A percentile compares a stretch with the other conserved stretches of the same genome.
These are phyloP conservation scores for Amanita polypyramis DNA, from an alignment of 768 basidiomycete species.

Conservation along the genomic window DNA sequence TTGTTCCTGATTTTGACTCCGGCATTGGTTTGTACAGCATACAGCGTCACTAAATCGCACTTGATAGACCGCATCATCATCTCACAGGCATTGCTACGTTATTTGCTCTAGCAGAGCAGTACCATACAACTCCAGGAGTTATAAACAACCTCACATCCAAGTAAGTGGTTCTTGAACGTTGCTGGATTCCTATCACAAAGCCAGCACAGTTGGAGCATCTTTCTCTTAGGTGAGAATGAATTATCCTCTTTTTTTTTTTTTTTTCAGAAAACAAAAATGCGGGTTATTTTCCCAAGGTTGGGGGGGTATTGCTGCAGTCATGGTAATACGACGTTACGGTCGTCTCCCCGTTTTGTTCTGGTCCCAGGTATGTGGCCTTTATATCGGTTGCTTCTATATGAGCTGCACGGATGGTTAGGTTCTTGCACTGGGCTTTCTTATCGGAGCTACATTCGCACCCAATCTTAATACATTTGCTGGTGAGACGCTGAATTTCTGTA, in stretches of 20 bases:
- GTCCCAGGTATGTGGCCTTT: slow-evolving; percentile 39
- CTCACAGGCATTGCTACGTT: slow-evolving; percentile 39
- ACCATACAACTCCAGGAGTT: slow-evolving; percentile 34
- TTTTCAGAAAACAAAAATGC: too few species aligned
- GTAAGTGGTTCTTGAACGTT: slow-evolving; percentile 11
- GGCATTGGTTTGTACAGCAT: slow-evolving; percentile 29
- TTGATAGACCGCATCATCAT: not conserved
- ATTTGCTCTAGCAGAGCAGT: slow-evolving; percentile 45
- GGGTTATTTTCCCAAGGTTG: slow-evolving; percentile 29
- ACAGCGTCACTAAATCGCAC: not conserved
- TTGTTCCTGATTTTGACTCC: slow-evolving; percentile 53
- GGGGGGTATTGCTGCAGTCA: slow-evolving; percentile 54
- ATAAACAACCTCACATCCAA: slow-evolving; percentile 51
- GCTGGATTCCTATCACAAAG: not conserved
- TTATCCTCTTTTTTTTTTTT: too few species aligned
- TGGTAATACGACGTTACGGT: slow-evolving; percentile 52
- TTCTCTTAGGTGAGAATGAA: slow-evolving; percentile 36
- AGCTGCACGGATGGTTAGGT: slow-evolving; percentile 23
- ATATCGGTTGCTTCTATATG: not conserved
- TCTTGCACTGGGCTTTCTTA: slow-evolving; percentile 41
- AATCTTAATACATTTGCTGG: slow-evolving; percentile 48
- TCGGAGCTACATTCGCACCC: slow-evolving; percentile 40
- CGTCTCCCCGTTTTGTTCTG: slow-evolving; percentile 63
- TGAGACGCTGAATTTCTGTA: slow-evolving; percentile 8
- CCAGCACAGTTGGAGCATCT: slow-evolving; percentile 49